These are phyloP conservation scores for Chrysoporthe puriensis DNA, from an alignment of 2,329 filamentous ascomycete species.

Conservation along the genomic window DNA sequence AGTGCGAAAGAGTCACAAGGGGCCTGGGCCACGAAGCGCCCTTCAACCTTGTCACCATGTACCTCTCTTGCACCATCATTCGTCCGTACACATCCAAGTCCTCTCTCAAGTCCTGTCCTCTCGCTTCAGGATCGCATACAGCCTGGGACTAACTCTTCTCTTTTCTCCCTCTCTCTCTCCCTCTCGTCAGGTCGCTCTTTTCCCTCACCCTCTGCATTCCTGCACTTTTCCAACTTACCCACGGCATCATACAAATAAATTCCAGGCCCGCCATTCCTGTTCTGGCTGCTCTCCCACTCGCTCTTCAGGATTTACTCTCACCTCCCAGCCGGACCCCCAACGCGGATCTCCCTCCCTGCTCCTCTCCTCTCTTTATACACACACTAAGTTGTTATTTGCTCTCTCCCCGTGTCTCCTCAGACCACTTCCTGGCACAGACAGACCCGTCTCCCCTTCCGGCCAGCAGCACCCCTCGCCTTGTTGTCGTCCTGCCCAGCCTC, in stretches of 20 bases:
- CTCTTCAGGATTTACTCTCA: background rate
- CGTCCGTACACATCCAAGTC: background rate
- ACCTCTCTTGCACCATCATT: conserved; percentile 1
- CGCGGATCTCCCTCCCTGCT: background rate
- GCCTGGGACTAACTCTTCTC: background rate
- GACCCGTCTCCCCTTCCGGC: no score
- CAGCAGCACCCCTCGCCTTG: background rate
- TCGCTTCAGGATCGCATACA: background rate
- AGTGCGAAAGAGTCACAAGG: conserved; percentile 2
- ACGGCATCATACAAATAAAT: conserved; percentile 7
- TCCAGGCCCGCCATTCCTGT: background rate
- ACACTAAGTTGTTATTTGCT: background rate
- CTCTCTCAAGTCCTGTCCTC: background rate
- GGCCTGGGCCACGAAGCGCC: conserved; percentile 5
- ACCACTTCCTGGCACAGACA: background rate
- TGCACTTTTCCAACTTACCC: background rate
- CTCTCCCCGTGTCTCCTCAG: background rate
- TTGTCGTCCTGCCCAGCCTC: background rate
- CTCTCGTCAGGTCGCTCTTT: conserved; percentile 1
- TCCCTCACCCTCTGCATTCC: conserved; percentile 5
- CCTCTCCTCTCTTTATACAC: background rate
- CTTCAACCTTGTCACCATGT: conserved; percentile 7
- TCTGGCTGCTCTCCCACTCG: background rate
- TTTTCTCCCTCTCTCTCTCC: background rate
- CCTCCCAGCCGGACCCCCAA: background rate